phyloP scores from a whole-genome alignment of 1,139 yeast species.

The Williopsis jadinii region DNA sequence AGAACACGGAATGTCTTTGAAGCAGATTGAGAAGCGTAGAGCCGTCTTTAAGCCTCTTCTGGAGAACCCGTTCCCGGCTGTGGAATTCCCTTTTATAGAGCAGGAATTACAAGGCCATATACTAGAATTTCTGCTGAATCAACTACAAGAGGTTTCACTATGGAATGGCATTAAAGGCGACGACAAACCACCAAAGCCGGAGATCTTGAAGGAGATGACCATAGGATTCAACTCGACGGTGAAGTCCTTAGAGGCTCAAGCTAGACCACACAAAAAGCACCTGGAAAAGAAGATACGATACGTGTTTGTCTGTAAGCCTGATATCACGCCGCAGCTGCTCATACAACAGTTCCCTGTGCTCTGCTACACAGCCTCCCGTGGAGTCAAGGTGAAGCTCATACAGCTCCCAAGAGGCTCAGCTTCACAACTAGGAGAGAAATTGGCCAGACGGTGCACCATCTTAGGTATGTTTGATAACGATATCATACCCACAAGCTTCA shows the following conservation, averaged over 20 bases:
- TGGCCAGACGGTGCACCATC: constrained; percentile 21
- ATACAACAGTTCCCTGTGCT: constrained; percentile 48
- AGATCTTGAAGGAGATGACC: constrained; percentile 25
- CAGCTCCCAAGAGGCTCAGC: constrained; percentile 47
- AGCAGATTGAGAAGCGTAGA: constrained; percentile 35
- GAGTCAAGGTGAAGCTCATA: constrained; percentile 37
- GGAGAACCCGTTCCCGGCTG: constrained; percentile 51
- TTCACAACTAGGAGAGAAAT: constrained; percentile 29
- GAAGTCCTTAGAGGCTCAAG: constrained; percentile 41
- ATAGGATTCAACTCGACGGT: constrained; percentile 54
- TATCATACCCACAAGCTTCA: constrained; percentile 27
- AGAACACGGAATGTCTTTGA: constrained; percentile 7
- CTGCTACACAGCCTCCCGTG: constrained; percentile 37
- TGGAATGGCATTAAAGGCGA: constrained; percentile 17
- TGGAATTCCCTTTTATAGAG: constrained; percentile 46
- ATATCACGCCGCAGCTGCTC: constrained; percentile 41
- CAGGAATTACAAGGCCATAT: constrained; percentile 33
- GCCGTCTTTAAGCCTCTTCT: constrained; percentile 56
- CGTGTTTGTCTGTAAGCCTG: constrained; percentile 49
- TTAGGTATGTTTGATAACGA: constrained; percentile 13
- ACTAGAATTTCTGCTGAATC: constrained; percentile 33
- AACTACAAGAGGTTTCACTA: constrained; percentile 33
- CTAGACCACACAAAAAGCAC: constrained; percentile 16
- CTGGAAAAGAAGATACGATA: constrained; percentile 4
- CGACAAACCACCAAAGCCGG: constrained; percentile 22